Percentiles rank a stretch among this genome's conserved stretches.
These are phyloP conservation scores for Nakazawaea peltata DNA, from an alignment of 805 yeast genomes.

Conservation along the genomic window DNA sequence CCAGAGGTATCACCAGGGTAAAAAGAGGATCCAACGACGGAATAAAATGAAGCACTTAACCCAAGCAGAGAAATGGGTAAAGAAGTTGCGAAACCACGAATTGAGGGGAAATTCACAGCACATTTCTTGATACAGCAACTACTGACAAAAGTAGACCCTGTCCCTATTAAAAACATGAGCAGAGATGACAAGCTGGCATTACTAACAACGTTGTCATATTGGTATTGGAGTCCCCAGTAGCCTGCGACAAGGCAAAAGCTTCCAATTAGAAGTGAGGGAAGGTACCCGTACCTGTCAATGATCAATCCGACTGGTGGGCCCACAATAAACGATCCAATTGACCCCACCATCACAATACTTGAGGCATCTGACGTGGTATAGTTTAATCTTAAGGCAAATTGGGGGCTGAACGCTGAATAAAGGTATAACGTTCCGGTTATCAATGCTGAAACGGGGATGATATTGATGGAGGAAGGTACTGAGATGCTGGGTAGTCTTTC, in stretches of 20 bases:
- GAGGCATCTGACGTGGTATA: slow-evolving; percentile 60
- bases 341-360: slow-evolving; percentile 57
- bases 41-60: slow-evolving; percentile 60
- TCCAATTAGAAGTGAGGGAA: slow-evolving; percentile 42
- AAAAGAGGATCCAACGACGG: slow-evolving; percentile 42
- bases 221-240: slow-evolving; percentile 45
- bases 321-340: slow-evolving; percentile 50
- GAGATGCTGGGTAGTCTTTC: no score
- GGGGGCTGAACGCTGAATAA: slow-evolving; percentile 75
- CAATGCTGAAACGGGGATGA: slow-evolving; percentile 31
- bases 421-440: slow-evolving; percentile 70
- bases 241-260: slow-evolving; percentile 42
- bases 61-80: slow-evolving; percentile 73
- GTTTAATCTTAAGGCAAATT: slow-evolving; percentile 48
- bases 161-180: slow-evolving; percentile 50
- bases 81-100: slow-evolving; percentile 68
- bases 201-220: slow-evolving; percentile 33
- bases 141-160: slow-evolving; percentile 61
- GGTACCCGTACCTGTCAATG: slow-evolving; percentile 57
- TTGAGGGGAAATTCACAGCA: slow-evolving; percentile 58
- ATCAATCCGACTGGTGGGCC: slow-evolving; percentile 66
- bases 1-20: slow-evolving; percentile 52
- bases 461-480: background rate
- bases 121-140: slow-evolving; percentile 66
- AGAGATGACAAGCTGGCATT: slow-evolving; percentile 33